Evolutionary conservation across 371 early-diverging fungal species (phyloP).

Genomic region (Mortierella sp.): DNA sequence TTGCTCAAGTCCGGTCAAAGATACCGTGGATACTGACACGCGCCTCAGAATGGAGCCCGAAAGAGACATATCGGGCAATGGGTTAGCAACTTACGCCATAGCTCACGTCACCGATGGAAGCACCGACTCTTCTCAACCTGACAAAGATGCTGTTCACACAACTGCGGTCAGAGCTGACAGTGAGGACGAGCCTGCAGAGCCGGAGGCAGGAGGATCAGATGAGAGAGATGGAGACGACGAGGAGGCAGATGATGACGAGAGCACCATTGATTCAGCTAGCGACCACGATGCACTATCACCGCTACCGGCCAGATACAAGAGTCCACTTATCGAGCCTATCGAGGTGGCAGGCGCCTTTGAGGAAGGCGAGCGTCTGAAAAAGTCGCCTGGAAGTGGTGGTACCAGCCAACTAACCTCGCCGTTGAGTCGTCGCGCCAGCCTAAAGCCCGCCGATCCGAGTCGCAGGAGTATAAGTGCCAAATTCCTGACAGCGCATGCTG

Average conservation of each 20-base stretch:
- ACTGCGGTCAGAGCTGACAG: neutral
- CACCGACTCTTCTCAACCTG: neutral
- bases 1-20: neutral
- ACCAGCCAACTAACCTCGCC: constrained; percentile 18
- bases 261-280: constrained; percentile 44
- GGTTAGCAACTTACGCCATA: neutral
- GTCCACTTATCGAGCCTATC: neutral
- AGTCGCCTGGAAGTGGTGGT: constrained; percentile 23
- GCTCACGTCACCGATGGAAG: neutral
- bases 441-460: neutral
- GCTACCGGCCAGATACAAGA: neutral
- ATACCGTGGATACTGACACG: neutral
- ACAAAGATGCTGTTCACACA: neutral
- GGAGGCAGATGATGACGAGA: constrained; percentile 49
- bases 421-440: constrained; percentile 18
- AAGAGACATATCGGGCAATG: neutral
- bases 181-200: constrained; percentile 21
- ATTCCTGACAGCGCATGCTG: constrained; percentile 45
- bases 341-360: constrained; percentile 17
- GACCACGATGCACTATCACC: constrained; percentile 26
- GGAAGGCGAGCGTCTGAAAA: constrained; percentile 29
- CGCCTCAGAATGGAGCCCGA: neutral
- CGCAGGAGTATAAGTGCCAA: constrained; percentile 45
- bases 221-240: constrained; percentile 54
- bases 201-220: constrained; percentile 23